phyloP scores from a whole-genome alignment of 139 green algal genomes.

The Coccomyxa sp. region DNA sequence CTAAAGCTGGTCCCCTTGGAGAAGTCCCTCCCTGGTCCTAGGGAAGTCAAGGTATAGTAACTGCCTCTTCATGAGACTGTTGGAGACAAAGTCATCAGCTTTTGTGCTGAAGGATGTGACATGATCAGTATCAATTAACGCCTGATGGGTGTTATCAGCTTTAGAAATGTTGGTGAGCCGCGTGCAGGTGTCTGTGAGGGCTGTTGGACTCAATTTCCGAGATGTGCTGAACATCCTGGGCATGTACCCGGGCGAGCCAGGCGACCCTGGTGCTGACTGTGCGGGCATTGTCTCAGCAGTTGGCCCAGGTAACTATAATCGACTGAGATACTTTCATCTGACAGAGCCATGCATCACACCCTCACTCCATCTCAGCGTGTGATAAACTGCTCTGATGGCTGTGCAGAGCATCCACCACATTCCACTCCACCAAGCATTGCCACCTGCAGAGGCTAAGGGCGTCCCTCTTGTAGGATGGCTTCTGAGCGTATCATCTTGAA shows the following conservation, averaged over 20 bases:
- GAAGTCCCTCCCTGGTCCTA: background rate
- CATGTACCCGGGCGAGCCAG: constrained; percentile 89
- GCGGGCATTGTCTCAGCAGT: constrained; percentile 67
- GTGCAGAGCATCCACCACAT: too few relatives aligned
- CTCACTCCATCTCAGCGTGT: too few relatives aligned
- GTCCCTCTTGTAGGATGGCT: too few relatives aligned
- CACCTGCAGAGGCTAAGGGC: too few relatives aligned
- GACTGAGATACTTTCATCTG: too few relatives aligned
- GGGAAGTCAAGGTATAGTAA: constrained; percentile 24
- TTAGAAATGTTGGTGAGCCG: background rate
- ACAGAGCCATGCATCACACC: too few relatives aligned
- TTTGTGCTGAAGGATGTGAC: background rate
- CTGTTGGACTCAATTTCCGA: constrained; percentile 78
- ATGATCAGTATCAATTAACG: background rate
- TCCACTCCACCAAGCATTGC: too few relatives aligned
- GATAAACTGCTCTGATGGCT: too few relatives aligned
- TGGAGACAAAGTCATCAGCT: background rate
- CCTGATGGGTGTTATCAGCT: background rate
- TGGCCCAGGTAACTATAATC: constrained; percentile 12
- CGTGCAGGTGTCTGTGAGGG: constrained; percentile 9
- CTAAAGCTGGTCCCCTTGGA: constrained; percentile 23
- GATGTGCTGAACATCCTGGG: constrained; percentile 66
- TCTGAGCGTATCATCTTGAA: too few relatives aligned
- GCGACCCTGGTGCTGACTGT: constrained; percentile 71
- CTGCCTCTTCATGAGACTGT: background rate